Percentiles rank a stretch among this genome's conserved stretches.
These are phyloP conservation scores for Fusarium pseudoanthophilum DNA, from an alignment of 2,329 filamentous ascomycete species.

Conservation along the genomic window DNA sequence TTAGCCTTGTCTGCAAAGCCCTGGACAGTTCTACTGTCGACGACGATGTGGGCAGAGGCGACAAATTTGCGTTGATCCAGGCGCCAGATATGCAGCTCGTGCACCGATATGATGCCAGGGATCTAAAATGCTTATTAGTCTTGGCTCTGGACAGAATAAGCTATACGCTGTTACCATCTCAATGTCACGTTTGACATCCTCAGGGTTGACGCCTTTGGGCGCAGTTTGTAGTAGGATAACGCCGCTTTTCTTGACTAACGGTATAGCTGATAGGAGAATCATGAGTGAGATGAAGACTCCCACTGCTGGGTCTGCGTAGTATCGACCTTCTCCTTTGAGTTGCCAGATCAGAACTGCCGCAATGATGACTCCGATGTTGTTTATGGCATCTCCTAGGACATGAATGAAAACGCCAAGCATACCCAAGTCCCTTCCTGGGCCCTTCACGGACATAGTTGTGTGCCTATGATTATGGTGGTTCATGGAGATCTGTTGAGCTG, in stretches of 20 bases:
- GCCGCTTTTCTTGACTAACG: conserved; percentile 70
- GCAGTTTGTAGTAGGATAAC: conserved; percentile 75
- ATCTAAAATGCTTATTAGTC: conserved; percentile 59
- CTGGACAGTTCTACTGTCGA: conserved; percentile 65
- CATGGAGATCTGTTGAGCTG: conserved; percentile 19
- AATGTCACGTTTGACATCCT: conserved; percentile 75
- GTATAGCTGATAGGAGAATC: conserved; percentile 72
- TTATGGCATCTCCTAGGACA: conserved; percentile 77
- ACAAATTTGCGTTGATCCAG: conserved; percentile 76
- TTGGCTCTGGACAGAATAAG: not conserved
- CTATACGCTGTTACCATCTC: conserved; percentile 61
- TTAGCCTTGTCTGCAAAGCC: conserved; percentile 70
- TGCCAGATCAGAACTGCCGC: conserved; percentile 77
- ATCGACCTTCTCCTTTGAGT: conserved; percentile 64
- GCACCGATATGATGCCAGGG: conserved; percentile 72
- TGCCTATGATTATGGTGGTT: conserved; percentile 64
- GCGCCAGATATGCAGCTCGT: conserved; percentile 80
- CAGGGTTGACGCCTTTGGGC: conserved; percentile 67
- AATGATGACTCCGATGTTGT: conserved; percentile 80
- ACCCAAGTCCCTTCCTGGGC: conserved; percentile 68
- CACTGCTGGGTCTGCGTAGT: conserved; percentile 77
- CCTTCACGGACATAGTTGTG: conserved; percentile 41
- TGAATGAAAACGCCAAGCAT: conserved; percentile 78
- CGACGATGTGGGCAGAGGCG: conserved; percentile 75
- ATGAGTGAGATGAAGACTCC: conserved; percentile 78